These are phyloP conservation scores for Phytopythium sindhum DNA, from an alignment of 352 stramenopile genomes.

Conservation along the genomic window DNA sequence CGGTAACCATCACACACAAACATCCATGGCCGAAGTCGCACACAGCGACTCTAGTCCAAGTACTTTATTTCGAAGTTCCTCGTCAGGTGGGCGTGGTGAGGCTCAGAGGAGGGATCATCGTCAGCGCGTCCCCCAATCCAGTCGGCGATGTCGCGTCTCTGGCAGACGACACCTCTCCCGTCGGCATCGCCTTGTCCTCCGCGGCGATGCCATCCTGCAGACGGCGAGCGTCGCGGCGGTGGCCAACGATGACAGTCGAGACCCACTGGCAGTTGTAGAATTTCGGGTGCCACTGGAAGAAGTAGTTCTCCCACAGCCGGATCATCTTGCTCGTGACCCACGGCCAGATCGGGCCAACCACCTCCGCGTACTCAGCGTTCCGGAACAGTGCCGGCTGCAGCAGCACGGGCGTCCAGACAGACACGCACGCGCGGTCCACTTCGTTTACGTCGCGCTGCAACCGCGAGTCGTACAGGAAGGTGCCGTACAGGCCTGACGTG, in stretches of 20 bases:
- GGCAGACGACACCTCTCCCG: not conserved
- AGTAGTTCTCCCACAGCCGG: constrained; percentile 78
- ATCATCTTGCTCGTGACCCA: constrained; percentile 82
- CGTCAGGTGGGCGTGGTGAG: not conserved
- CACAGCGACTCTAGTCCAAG: not conserved
- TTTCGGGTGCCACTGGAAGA: constrained; percentile 85
- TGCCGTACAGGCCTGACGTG: constrained; percentile 78
- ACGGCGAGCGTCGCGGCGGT: not conserved
- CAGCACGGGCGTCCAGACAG: constrained; percentile 79
- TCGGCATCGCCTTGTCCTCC: not conserved
- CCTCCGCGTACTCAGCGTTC: constrained; percentile 47
- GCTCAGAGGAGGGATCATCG: constrained; percentile 1
- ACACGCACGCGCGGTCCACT: constrained; percentile 51
- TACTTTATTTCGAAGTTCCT: too few species aligned
- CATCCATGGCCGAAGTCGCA: not conserved
- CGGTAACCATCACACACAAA: too few species aligned
- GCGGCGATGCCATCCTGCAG: not conserved
- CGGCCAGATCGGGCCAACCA: constrained; percentile 66
- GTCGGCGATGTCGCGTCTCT: not conserved
- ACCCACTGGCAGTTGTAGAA: constrained; percentile 79
- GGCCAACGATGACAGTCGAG: constrained; percentile 11
- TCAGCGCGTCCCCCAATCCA: not conserved
- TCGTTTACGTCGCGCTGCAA: constrained; percentile 67
- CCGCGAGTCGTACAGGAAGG: constrained; percentile 76
- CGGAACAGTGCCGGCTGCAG: constrained; percentile 39